Evolutionary conservation across 2,329 filamentous ascomycete genomes (phyloP), one percentile per base, ranked within the genome.

Genomic region (Neonectria ditissima): DNA sequence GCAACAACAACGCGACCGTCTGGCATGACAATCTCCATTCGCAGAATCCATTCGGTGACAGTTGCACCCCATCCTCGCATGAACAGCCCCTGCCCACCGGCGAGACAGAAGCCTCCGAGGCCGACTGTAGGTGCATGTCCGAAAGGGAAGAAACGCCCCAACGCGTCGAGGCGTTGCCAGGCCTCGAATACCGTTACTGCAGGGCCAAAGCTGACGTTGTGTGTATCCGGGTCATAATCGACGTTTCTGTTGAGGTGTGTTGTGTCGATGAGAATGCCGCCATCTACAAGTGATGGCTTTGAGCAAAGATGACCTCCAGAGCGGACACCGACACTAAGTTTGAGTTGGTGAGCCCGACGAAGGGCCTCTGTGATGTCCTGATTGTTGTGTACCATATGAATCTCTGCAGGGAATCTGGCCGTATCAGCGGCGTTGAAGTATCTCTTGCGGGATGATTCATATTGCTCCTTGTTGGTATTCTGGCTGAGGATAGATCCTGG

Each of bases 1-100:
- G 78, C 81, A 43, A 80, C 79, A 4, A 83, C 71, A n/a, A 81
- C 75, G 2, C 74, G 66, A 13, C 84, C 83, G 60, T 79, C 78
- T 10, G 82, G 77, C 4, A 80, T 80, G 8, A 86, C 80, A 13
- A 86, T 77, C 57, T 86, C 79, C 66, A 83, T 76, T 41, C 80
- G 75, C 8, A 85, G 73, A 9, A 83, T 78, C 69, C 74, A 76
- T 14, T 50, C 59, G 20, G 64, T 47, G 34, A 44, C 37, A 8
- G 74, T 74, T 26, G 45, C 45, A 18, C 45, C 45, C 45, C 45
- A 48, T 7, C 45, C 45, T 48, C 45, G 24, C 45, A 48, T 48
- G 10, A 48, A 48, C 3, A 48, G n/a, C 16, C 45, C 45, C 4
- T 48, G 45, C 7, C 45, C 45, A 11, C 45, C 45, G 4, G 45